phyloP scores from a whole-genome alignment of 371 early-diverging fungal species.

The Lichtheimia ramosa region DNA sequence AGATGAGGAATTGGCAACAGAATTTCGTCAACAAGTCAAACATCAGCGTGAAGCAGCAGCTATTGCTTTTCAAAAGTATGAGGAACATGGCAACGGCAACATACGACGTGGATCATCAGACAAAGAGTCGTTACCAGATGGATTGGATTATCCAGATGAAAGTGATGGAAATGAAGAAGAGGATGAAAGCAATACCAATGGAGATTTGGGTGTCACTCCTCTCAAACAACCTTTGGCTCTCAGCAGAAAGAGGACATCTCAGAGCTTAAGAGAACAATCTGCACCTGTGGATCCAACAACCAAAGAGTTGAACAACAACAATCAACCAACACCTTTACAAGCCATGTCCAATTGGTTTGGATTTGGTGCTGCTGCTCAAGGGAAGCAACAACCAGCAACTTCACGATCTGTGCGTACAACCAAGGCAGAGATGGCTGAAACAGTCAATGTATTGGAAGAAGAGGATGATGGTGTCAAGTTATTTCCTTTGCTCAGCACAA shows the following conservation, averaged over 20 bases:
- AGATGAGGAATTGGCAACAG: constrained; percentile 18
- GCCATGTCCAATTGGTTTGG: constrained; percentile 4
- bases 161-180: constrained; percentile 2
- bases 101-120: neutral
- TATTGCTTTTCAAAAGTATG: constrained; percentile 25
- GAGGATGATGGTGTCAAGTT: constrained; percentile 27
- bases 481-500: constrained; percentile 34
- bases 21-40: constrained; percentile 24
- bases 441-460: constrained; percentile 17
- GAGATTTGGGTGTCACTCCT: neutral
- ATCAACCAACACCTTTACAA: neutral
- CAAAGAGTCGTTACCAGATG: constrained; percentile 2
- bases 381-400: neutral
- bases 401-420: constrained; percentile 1
- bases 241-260: neutral
- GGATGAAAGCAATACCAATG: neutral
- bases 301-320: neutral
- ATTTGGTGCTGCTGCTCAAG: neutral
- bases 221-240: neutral
- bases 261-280: neutral
- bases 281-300: too few relatives aligned
- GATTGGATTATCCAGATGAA: constrained; percentile 20
- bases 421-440: constrained; percentile 1
- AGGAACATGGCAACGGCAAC: constrained; percentile 9
- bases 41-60: constrained; percentile 21